Base-by-base conservation (phyloP, 768 basidiomycete genomes). In the Amanita brunnescens region DNA sequence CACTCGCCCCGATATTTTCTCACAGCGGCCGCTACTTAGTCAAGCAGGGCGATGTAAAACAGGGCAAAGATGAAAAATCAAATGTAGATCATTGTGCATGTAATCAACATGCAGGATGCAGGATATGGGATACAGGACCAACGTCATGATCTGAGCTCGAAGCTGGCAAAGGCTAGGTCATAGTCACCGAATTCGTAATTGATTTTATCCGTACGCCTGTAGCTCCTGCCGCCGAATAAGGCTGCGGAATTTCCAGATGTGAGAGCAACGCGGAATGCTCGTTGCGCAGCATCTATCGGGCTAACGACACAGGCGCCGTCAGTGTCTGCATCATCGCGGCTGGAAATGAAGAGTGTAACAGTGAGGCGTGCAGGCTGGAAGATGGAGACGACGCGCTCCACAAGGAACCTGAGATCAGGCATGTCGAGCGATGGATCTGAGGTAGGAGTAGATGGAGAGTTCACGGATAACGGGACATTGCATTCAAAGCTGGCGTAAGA, bases 401-500 rank as follows among this genome's bases (percentile, higher is more conserved):
- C 78, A 51, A 97, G 81, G 14, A 83, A 82, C 59, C 79, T 73
- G 40, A 98, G 70, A 65, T 91, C 84, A 23, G 91, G 92, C 37
- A 88, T 61, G 50, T 55, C 49, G 7, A 59, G 58, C 43, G 64
- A 54, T 35, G 58, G 49, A 64, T 61, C 50, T 69, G 69, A 13
- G 71, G 66, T 10, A 24, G 23, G 14, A 13, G 18, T 10, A 18
- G 50, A 13, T 24, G 41, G 32, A 23, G 2, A 9, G 20, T n/a
- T 37, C 21, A 26, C 16, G 16, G 66, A 63, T 39, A 85, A 71
- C 3, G 91, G 91, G n/a, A 96, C 81, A 67, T 99, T 99, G 72
- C 91, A 95, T 69, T 99, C 96, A 72, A 99, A 98, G 61, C 88
- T 91, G 56, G 96, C 96, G 67, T 96, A 99, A 41, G 93, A 96